Percentiles rank a stretch among this genome's conserved stretches.
These are phyloP conservation scores for Arthrinium puccinioides DNA, from an alignment of 2,329 filamentous ascomycete species.

Conservation along the genomic window DNA sequence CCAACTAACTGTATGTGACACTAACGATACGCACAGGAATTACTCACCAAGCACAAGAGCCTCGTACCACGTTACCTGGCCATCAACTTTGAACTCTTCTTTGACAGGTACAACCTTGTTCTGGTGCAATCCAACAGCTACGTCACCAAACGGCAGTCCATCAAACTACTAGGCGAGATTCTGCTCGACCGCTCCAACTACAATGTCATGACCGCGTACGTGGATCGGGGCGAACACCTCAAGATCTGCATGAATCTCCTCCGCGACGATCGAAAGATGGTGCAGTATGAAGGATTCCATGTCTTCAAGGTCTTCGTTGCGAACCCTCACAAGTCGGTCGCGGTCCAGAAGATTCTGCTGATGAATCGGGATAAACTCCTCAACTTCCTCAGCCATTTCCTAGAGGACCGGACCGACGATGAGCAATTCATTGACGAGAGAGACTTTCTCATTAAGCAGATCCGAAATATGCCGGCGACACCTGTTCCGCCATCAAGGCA, in stretches of 20 bases:
- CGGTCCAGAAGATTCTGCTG: conserved; percentile 89
- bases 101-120: conserved; percentile 79
- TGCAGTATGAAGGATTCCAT: conserved; percentile 98
- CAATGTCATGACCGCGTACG: conserved; percentile 95
- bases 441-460: conserved; percentile 94
- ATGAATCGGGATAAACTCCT: conserved; percentile 93
- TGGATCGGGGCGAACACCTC: conserved; percentile 88
- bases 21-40: conserved; percentile 51
- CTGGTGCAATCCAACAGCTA: conserved; percentile 91
- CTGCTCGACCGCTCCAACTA: conserved; percentile 94
- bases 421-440: conserved; percentile 98
- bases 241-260: conserved; percentile 98
- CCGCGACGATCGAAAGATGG: conserved; percentile 94
- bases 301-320: conserved; percentile 99
- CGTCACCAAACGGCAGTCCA: conserved; percentile 95
- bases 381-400: conserved; percentile 81
- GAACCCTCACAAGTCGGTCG: conserved; percentile 95
- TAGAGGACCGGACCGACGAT: conserved; percentile 92
- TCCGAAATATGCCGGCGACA: conserved; percentile 58
- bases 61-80: conserved; percentile 82
- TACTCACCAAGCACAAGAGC: conserved; percentile 88
- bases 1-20: too few species aligned
- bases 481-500: conserved; percentile 46
- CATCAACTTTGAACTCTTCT: conserved; percentile 90
- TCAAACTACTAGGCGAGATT: conserved; percentile 93